Base-by-base conservation (phyloP, 164 flowering plant species). In the Berberis vulgaris region DNA sequence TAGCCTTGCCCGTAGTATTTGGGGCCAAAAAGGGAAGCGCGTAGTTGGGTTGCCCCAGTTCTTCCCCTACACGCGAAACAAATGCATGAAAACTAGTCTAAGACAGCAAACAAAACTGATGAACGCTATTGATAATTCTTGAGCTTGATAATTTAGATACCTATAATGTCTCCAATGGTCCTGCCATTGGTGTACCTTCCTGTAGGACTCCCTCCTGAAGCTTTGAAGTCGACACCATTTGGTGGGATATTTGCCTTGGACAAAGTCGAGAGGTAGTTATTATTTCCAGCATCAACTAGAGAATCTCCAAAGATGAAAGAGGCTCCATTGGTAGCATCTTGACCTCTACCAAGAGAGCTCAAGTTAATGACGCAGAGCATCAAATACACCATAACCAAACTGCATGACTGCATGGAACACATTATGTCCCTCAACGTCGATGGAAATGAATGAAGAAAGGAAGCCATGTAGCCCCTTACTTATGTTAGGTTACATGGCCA, bases 221-320 rank as follows among this genome's bases (percentile, higher is more conserved):
- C 60, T n/a, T 41, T 57, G 60, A 91, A 94, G 76, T 91, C 97
- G 26, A 94, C 86, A 1, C 99, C 99, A 62, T 91, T 94, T 0
- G 97, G 99, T 6, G 43, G 44, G 42, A 80, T 78, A 71, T 91
- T 74, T 0, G 97, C 98, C 72, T 74, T 88, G 7, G 98, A 87
- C 74, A 93, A 71, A 0, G 98, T 90, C 0, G 76, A 71, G 1
- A 94, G 66, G 67, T 75, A 94, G 65, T 94, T 94, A 54, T 94
- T 94, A 59, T 94, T 91, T 12, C 99, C 96, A 0, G 96, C 95
- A 69, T 94, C 99, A 2, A 91, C 99, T 1, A 91, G 77, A 3
- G 99, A 94, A 72, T 94, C 99, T 2, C 99, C 96, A 61, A 94
- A 94, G 57, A 94, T 77, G 63, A 79, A 94, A 11, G 96, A 91